These are phyloP conservation scores for Mrakia gelida DNA, from an alignment of 768 basidiomycete species.

Conservation along the genomic window DNA sequence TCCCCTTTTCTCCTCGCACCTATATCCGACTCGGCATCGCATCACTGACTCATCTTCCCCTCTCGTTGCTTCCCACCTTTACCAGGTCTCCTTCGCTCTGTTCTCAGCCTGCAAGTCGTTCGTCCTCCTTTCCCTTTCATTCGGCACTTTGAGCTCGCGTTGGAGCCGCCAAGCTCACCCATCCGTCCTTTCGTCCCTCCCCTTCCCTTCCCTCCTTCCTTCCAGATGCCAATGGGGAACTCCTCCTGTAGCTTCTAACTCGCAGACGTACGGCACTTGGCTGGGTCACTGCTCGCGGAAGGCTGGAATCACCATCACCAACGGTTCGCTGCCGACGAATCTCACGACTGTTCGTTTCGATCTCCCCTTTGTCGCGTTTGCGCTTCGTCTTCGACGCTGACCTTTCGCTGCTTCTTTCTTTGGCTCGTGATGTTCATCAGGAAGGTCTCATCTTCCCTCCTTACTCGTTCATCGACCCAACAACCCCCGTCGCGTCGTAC, in stretches of 20 bases:
- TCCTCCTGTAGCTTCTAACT: not conserved
- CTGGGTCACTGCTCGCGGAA: slow-evolving; percentile 3
- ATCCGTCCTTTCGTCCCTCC: not conserved
- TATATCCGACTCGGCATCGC: not conserved
- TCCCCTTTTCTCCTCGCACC: no score
- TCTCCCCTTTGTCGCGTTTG: not conserved
- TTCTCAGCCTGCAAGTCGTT: slow-evolving; percentile 21
- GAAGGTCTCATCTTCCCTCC: slow-evolving; percentile 9
- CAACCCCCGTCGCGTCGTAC: not conserved
- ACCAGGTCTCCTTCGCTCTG: slow-evolving; percentile 2
- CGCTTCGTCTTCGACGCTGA: not conserved
- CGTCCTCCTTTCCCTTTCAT: not conserved
- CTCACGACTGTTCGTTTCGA: slow-evolving; percentile 7
- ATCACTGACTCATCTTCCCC: not conserved
- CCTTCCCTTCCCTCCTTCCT: not conserved
- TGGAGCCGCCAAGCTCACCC: not conserved
- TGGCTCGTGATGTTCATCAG: not conserved
- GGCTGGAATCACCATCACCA: slow-evolving; percentile 17
- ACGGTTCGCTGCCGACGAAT: slow-evolving; percentile 13
- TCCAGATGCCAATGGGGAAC: slow-evolving; percentile 20
- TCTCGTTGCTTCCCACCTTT: not conserved
- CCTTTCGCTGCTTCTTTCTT: not conserved
- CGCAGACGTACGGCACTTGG: slow-evolving; percentile 16
- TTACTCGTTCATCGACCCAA: slow-evolving; percentile 6
- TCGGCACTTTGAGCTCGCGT: not conserved